phyloP scores from a whole-genome alignment of 164 flowering plant genomes.

The Magnolia kwangsiensis region DNA sequence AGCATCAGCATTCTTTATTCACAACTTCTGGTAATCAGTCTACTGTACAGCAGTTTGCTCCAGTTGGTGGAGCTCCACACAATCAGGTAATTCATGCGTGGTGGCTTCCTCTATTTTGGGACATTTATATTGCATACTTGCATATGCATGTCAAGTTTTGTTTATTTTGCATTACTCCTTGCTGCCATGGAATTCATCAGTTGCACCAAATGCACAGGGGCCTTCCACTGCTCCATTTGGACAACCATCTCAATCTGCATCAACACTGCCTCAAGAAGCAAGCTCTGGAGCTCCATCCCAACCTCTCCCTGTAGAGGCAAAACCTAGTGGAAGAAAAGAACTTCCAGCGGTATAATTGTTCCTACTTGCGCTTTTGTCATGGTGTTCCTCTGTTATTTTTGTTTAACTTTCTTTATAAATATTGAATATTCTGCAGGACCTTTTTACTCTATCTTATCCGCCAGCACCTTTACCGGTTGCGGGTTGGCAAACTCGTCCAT shows the following conservation, averaged over 20 bases:
- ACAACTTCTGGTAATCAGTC: conserved; percentile 30
- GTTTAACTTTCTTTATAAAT: background rate
- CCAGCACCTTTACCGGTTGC: conserved; percentile 31
- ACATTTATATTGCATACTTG: background rate
- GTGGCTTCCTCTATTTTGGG: background rate
- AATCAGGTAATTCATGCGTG: conserved; percentile 50
- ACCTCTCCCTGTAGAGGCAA: conserved; percentile 34
- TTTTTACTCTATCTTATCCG: conserved; percentile 51
- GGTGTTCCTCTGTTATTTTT: background rate
- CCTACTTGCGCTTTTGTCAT: background rate
- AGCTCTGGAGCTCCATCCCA: conserved; percentile 29
- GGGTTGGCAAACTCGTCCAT: conserved; percentile 67
- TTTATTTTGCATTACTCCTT: background rate
- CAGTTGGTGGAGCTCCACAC: conserved; percentile 33
- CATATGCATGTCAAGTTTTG: background rate
- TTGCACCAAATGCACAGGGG: conserved; percentile 36
- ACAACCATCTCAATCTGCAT: conserved; percentile 34
- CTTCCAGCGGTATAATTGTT: conserved; percentile 58
- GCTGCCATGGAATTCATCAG: conserved; percentile 50
- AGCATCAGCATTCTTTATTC: conserved; percentile 43
- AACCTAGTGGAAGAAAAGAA: conserved; percentile 55
- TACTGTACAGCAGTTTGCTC: conserved; percentile 28
- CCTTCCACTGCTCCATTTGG: conserved; percentile 18
- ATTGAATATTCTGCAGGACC: conserved; percentile 49
- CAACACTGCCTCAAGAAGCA: conserved; percentile 21